A percentile compares a stretch with the other conserved stretches of the same genome.
These are phyloP conservation scores for Curvularia lunata DNA, from an alignment of 2,329 filamentous ascomycete genomes.

Conservation along the genomic window DNA sequence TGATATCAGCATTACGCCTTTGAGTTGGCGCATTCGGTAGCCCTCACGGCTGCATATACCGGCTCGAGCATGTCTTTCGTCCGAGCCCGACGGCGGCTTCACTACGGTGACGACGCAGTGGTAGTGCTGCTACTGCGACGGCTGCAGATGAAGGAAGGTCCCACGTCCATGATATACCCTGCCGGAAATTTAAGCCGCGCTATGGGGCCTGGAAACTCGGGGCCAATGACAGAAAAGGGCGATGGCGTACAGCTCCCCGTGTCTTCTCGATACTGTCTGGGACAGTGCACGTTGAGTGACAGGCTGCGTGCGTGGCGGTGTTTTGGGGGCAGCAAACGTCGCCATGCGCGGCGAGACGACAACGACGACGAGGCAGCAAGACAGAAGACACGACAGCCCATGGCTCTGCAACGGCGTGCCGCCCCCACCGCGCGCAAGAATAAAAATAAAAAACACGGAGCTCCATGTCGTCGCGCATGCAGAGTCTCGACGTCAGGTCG, in stretches of 20 bases:
- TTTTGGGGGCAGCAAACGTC: background rate
- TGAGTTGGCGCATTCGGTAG: background rate
- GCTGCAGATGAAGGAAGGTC: background rate
- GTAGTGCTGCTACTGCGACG: background rate
- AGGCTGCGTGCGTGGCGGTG: background rate
- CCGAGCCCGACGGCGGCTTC: background rate
- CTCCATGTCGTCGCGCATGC: conserved; percentile 8
- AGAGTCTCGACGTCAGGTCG: conserved; percentile 17
- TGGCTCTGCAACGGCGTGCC: background rate
- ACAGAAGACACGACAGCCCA: background rate
- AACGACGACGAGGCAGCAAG: background rate
- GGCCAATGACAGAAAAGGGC: conserved; percentile 14
- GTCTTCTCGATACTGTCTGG: conserved; percentile 7
- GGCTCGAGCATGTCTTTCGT: background rate
- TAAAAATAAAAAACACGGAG: background rate
- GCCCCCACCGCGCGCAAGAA: background rate
- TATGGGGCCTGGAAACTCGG: conserved; percentile 19
- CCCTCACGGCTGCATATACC: background rate
- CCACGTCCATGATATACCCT: background rate
- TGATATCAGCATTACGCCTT: conserved; percentile 8
- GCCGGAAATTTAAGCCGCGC: conserved; percentile 6
- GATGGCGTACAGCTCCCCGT: background rate
- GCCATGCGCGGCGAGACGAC: background rate
- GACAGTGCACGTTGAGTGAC: conserved; percentile 4
- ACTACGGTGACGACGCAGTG: background rate